These are phyloP conservation scores for Haplographium delicatum DNA, from an alignment of 495 filamentous ascomycete genomes.

Conservation along the genomic window DNA sequence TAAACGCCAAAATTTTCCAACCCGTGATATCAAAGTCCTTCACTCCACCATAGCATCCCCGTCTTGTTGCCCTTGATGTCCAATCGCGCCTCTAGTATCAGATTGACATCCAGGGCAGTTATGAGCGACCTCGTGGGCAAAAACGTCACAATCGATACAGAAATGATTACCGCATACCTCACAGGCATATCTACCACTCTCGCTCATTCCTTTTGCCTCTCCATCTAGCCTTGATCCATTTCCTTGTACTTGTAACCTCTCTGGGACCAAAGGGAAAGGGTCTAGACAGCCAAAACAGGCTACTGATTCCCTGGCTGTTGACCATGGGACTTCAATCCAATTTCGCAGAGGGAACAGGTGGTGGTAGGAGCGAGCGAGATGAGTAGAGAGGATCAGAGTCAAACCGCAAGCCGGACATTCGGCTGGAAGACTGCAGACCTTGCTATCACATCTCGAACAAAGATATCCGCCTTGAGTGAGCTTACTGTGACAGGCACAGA, in stretches of 20 bases:
- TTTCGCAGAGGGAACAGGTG: constrained; percentile 89
- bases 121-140: constrained; percentile 86
- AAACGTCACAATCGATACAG: constrained; percentile 97
- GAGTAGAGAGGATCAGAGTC: constrained; percentile 93
- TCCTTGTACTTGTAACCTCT: not conserved
- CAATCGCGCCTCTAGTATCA: constrained; percentile 27
- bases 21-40: too few relatives aligned
- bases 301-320: constrained; percentile 45
- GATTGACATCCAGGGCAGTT: constrained; percentile 95
- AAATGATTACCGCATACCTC: constrained; percentile 80
- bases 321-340: constrained; percentile 88
- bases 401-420: constrained; percentile 88
- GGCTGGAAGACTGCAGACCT: constrained; percentile 87
- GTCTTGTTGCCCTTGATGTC: too few relatives aligned
- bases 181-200: constrained; percentile 85
- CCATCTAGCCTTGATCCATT: constrained; percentile 2
- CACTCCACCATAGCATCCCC: too few relatives aligned
- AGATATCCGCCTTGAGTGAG: constrained; percentile 83
- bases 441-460: constrained; percentile 82
- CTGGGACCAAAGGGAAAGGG: constrained; percentile 45
- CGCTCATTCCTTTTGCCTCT: constrained; percentile 61
- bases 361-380: constrained; percentile 91
- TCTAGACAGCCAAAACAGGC: constrained; percentile 52
- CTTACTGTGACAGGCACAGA: constrained; percentile 88
- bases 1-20: too few relatives aligned